phyloP scores from a whole-genome alignment of 495 filamentous ascomycete genomes.

The Penicillium argentinense region DNA sequence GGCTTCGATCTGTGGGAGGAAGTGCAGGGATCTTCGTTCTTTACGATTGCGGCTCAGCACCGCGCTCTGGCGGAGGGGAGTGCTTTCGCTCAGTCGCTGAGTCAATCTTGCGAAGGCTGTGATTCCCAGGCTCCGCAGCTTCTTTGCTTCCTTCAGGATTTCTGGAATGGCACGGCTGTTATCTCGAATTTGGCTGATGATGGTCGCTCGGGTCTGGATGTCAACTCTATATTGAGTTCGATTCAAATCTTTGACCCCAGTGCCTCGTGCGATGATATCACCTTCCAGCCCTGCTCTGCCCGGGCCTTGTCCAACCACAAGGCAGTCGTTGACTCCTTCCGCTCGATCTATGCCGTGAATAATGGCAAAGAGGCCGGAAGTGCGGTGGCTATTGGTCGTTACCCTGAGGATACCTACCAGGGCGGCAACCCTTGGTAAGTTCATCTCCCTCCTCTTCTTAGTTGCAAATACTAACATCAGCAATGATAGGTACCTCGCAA shows the following conservation, averaged over 20 bases:
- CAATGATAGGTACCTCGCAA: conserved; percentile 36
- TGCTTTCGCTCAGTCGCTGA: conserved; percentile 51
- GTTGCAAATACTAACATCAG: background rate
- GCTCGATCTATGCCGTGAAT: conserved; percentile 47
- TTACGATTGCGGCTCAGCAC: conserved; percentile 58
- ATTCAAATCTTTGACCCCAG: conserved; percentile 49
- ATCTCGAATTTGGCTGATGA: conserved; percentile 42
- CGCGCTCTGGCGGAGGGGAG: conserved; percentile 62
- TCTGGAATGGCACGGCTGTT: conserved; percentile 47
- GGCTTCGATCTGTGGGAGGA: conserved; percentile 71
- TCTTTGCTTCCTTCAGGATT: conserved; percentile 47
- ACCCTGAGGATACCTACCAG: conserved; percentile 67
- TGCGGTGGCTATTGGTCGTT: conserved; percentile 65
- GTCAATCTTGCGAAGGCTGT: conserved; percentile 41
- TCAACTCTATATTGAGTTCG: conserved; percentile 46
- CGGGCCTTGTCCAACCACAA: conserved; percentile 52
- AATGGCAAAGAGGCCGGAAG: conserved; percentile 38
- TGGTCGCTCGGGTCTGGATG: conserved; percentile 46
- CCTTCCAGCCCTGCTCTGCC: conserved; percentile 52
- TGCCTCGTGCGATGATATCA: conserved; percentile 47
- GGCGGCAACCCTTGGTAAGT: conserved; percentile 58
- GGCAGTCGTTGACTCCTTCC: conserved; percentile 49
- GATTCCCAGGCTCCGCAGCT: conserved; percentile 50
- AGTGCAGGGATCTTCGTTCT: conserved; percentile 59
- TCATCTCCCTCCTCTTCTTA: conserved; percentile 1